Base-by-base conservation (phyloP, 148 eudicot genomes). In the Nepenthes mirabilis region DNA sequence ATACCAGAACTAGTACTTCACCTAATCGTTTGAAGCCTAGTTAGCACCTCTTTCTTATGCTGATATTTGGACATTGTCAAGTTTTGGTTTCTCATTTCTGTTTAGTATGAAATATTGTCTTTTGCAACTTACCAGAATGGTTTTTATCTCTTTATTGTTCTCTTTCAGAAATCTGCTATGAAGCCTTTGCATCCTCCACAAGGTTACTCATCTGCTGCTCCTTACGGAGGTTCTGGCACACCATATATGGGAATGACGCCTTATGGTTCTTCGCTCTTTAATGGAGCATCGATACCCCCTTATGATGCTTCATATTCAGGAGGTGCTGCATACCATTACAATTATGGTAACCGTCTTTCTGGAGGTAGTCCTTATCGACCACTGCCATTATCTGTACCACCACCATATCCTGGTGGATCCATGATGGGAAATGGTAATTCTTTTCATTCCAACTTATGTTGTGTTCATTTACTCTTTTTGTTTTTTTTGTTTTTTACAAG, bases 281-380 rank as follows among this genome's bases (percentile, higher is more conserved):
- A 82, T 64, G 96, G 90, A 59, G 43, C 93, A 61, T 75, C 91
- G 12, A 56, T 84, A 60, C 87, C 95, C 47, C 91, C 89, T 47
- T 93, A 86, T 64, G 91, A 88, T 52, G 83, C 76, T 63, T 90
- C 90, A 52, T 85, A 55, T 75, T 67, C 90, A 50, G 97, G 97
- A 32, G 90, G 91, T 43, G 83, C 98, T 14, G 70, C 85, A 12
- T 88, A 88, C 69, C 91, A 69, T 56, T 86, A 86, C 66, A 82
- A 72, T 58, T 88, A 83, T 61, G 83, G 83, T 8, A 66, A 62
- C 58, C 96, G 99, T 47, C 64, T 79, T 56, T 65, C 95, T 67
- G 97, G 95, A 57, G 96, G 91, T 56, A 93, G 91, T 73, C 96
- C 99, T 11, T 93, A 73, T 72, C 78, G 91, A 12, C 81, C 91